Base-by-base conservation (phyloP, 2,329 filamentous ascomycete species). In the Penicillium olsonii region DNA sequence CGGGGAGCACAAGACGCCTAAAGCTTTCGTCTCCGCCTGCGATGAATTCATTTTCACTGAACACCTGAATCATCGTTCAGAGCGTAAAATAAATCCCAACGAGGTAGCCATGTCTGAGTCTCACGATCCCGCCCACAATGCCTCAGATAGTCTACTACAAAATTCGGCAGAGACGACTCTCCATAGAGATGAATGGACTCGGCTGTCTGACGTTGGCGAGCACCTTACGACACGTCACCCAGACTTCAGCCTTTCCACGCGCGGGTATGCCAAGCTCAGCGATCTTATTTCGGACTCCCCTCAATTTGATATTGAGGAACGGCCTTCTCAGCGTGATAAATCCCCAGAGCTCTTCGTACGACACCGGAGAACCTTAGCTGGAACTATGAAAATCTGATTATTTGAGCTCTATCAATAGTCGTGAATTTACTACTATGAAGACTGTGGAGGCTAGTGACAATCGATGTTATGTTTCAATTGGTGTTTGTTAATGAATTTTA, bases 1-100 rank as follows among this genome's bases (percentile, higher is more conserved):
- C 34, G 66, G 68, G 34, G 59, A 67, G 43, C 60, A 58, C 14
- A 66, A 67, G 19, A 54, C 47, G n/a, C 51, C 47, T 10, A 38
- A 48, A 22, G 43, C 42, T 14, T 54, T 54, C 20, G 40, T 50
- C 29, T 37, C 43, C 22, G 51, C 51, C 11, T 54, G 51, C 27
- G 51, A 54, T 34, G 42, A 50, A 33, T 54, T 48, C 19, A 47
- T 54, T 12, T 47, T 38, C 11, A 50, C 33, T 11, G 47, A 50
- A 45, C 47, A 50, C 24, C 43, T 54, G 14, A 42, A 49, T 5
- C 11, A 50, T 18, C 37, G 15, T 14, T 29, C 50, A 22, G 15
- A 47, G 18, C 47, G 18, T 41, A 34, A 31, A 12, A 6, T 29
- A 39, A 41, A 26, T 37, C 18, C 12, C 19, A 18, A 18, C 22